Evolutionary conservation across 805 yeast genomes (phyloP).

Genomic region (Ogataea haglerorum): DNA sequence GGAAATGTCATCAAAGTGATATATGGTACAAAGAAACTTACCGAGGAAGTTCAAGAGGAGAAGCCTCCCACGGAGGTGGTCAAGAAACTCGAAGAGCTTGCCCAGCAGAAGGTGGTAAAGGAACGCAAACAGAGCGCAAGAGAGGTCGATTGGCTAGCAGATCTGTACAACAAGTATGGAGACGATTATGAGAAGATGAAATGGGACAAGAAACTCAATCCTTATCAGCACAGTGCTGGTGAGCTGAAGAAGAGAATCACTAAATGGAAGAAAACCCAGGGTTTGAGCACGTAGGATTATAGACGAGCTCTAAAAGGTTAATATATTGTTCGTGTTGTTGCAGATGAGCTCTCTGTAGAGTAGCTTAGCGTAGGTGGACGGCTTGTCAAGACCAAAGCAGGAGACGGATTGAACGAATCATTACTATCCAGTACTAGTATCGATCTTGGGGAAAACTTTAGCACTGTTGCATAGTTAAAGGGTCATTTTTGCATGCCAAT

Average conservation of each 20-base stretch:
- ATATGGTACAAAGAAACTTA: constrained; percentile 56
- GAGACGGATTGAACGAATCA: too few species aligned
- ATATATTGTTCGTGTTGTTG: too few species aligned
- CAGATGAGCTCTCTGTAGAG: too few species aligned
- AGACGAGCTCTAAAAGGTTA: too few species aligned
- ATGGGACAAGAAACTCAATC: constrained; percentile 84
- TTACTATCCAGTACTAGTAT: too few species aligned
- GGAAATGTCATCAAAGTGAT: constrained; percentile 66
- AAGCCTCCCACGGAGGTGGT: constrained; percentile 53
- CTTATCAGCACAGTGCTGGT: constrained; percentile 80
- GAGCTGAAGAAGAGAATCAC: constrained; percentile 69
- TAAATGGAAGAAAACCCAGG: constrained; percentile 56
- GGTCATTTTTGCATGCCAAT: fast-evolving
- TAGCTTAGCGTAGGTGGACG: too few species aligned
- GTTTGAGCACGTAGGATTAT: background rate
- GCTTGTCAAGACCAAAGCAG: too few species aligned
- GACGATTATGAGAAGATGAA: constrained; percentile 87
- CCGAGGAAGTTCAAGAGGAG: constrained; percentile 12
- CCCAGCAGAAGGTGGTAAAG: constrained; percentile 40
- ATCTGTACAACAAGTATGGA: constrained; percentile 72
- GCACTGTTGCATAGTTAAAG: too few species aligned
- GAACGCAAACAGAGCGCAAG: constrained; percentile 63
- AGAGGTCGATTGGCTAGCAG: constrained; percentile 69
- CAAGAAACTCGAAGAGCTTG: constrained; percentile 61
- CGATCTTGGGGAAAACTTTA: too few species aligned